Evolutionary conservation across 1,284 basidiomycete genomes (phyloP).

Genomic region (Cryptococcus hybrid): DNA sequence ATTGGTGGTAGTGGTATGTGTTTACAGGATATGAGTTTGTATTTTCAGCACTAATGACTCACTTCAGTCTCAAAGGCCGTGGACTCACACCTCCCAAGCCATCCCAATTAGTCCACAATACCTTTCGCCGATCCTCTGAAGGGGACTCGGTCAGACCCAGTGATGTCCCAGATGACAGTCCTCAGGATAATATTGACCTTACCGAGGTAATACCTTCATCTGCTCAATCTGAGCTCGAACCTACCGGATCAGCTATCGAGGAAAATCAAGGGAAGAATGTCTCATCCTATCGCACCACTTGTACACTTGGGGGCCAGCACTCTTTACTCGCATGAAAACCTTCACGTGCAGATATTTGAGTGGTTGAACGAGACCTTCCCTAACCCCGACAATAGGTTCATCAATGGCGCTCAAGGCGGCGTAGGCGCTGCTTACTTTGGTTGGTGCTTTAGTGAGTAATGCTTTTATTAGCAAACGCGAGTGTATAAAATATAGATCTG

Average conservation of each 20-base stretch:
- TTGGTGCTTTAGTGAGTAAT: slow-evolving; percentile 45
- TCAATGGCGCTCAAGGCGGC: slow-evolving; percentile 47
- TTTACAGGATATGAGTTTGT: slow-evolving; percentile 7
- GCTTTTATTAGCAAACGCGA: not conserved
- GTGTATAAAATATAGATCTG: no score
- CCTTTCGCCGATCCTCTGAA: slow-evolving; percentile 8
- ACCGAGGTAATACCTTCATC: not conserved
- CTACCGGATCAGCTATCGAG: not conserved
- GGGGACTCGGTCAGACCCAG: not conserved
- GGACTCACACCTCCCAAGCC: slow-evolving; percentile 23
- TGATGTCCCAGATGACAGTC: slow-evolving; percentile 2
- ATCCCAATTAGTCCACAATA: no score
- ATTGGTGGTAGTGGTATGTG: slow-evolving; percentile 43
- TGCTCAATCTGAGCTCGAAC: not conserved
- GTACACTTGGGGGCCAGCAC: slow-evolving; percentile 27
- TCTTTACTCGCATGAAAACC: slow-evolving; percentile 46
- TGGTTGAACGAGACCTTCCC: slow-evolving; percentile 45
- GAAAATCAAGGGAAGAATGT: not conserved
- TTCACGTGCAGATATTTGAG: slow-evolving; percentile 44
- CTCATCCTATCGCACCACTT: not conserved
- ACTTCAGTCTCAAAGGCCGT: slow-evolving; percentile 41
- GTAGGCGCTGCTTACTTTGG: slow-evolving; percentile 45
- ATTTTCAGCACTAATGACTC: not conserved
- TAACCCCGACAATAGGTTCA: slow-evolving; percentile 28
- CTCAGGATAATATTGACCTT: slow-evolving; percentile 6